Evolutionary conservation across 2,329 filamentous ascomycete genomes (phyloP), one percentile per base, ranked within the genome.

Genomic region (Arthrobotrys sinensis): DNA sequence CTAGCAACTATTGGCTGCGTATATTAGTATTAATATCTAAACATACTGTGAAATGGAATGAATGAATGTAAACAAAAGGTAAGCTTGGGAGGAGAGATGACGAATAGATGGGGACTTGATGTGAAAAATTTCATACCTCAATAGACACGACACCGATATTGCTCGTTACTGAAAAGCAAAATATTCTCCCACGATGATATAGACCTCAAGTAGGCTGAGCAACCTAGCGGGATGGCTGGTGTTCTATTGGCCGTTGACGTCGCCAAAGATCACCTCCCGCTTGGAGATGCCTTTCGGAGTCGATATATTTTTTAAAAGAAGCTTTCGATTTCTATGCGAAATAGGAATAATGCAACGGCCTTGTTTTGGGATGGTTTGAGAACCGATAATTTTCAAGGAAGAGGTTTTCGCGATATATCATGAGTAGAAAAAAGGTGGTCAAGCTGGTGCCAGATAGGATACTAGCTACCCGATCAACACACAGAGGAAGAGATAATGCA

Each of bases 261-360:
- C 69, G 65, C 72, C 72, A 68, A 69, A 69, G 55, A 45, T 66
- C 64, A 76, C 72, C 72, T 55, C 48, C 72, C 72, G 72, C 72
- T 76, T 76, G 63, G 55, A 70, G 65, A 76, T 76, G 48, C 72
- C 72, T 57, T 76, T 76, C 55, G 32, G 71, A 68, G 55, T 36
- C 57, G 64, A 60, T 64, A 60, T 64, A 43, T 57, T 38, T 69
- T 62, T 65, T 2, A 34, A 50, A 57, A 60, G 46, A 36, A 46
- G 14, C n/a, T 53, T 62, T 53, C 40, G 24, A 32, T 50, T 53
- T 62, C 40, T 68, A 48, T 68, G 46, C 38, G 63, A 76, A 46
- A 76, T 12, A 3, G 36, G 38, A 38, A 45, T 28, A 36, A 65
- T 38, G 65, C 64, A 76, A 57, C 45, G 28, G 48, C 34, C 19